Base-by-base conservation (phyloP, 2,329 filamentous ascomycete species). In the Blastomyces gilchristii region DNA sequence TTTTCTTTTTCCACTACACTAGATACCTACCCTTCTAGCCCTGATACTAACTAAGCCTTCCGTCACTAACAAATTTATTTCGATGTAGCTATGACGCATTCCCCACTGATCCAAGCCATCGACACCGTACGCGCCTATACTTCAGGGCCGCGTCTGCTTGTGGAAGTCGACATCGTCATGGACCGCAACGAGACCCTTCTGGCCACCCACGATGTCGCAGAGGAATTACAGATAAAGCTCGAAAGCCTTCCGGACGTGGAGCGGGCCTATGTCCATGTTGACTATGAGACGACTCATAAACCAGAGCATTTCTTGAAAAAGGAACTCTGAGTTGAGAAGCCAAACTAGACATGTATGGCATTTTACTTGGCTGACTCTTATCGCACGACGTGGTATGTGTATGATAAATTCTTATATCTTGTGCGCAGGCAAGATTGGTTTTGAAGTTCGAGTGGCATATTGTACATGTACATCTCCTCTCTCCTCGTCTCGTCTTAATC, bases 101-200 rank as follows among this genome's bases (percentile, higher is more conserved):
- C 89, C 43, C 84, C 89, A 0, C 77, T 82, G 43, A 90, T 99
- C 72, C 82, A 81, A 62, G 89, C 90, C 69, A 95, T 99, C 73
- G 94, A 99, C 75, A 99, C 94, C 1, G 94, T 97, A 3, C 86
- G 94, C 60, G 91, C 92, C 0, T 97, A 96, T 77, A 92, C 97
- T 76, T 90, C 87, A 7, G 93, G 93, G 0, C 85, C 92, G 0
- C 84, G 93, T 25, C 84, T 97, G 56, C 91, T 97, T 67, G 92
- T 95, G 68, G 94, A 99, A 79, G 91, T 97, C 47, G 94, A 99
- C 73, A 86, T 97, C 62, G 93, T 97, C 70, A 96, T 97, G 91
- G 86, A 92, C 68, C 85, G 87, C 0, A 79, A 85, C 0, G 83
- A 87, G 62, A 85, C 85, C 1, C 82, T 99, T 18, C 82, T 84